Conservation (phyloP, 257 asterid genomes). For the Agastache rugosa region DNA sequence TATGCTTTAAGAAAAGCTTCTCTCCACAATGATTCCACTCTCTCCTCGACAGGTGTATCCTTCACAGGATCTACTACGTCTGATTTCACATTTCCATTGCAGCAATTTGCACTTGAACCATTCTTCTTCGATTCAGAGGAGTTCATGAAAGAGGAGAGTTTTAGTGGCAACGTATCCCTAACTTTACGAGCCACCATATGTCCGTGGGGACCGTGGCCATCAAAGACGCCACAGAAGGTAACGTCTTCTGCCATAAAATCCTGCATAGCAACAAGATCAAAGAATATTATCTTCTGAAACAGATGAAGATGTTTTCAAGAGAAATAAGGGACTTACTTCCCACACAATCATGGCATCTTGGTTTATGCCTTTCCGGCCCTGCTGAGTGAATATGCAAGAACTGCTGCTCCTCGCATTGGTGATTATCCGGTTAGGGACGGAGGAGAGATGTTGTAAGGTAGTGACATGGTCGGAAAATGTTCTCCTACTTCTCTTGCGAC, state of each 20-base stretch:
- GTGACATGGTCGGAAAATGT: constrained; percentile 73
- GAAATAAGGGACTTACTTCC: constrained; percentile 68
- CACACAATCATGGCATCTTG: constrained; percentile 99
- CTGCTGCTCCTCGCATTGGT: constrained; percentile 75
- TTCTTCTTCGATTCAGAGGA: constrained; percentile 61
- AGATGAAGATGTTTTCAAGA: neutral
- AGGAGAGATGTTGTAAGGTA: constrained; percentile 69
- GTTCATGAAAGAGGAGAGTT: constrained; percentile 61
- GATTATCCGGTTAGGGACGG: constrained; percentile 79
- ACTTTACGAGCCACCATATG: constrained; percentile 97
- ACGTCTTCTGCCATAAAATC: constrained; percentile 89
- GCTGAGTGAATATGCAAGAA: constrained; percentile 97
- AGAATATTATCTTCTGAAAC: constrained; percentile 5
- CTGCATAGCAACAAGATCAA: constrained; percentile 47
- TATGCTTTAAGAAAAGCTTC: constrained; percentile 90
- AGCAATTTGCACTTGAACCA: constrained; percentile 65
- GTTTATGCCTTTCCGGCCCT: constrained; percentile 97
- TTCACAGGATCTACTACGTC: constrained; percentile 79
- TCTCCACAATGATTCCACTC: constrained; percentile 67
- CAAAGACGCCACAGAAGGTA: constrained; percentile 90
- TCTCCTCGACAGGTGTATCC: constrained; percentile 52
- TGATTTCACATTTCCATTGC: constrained; percentile 57
- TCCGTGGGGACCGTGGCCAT: constrained; percentile 98
- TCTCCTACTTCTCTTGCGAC: constrained; percentile 64
- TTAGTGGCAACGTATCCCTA: constrained; percentile 82